Conservation (phyloP, 2,329 filamentous ascomycete species). For the Incumbomyces delicatus region DNA sequence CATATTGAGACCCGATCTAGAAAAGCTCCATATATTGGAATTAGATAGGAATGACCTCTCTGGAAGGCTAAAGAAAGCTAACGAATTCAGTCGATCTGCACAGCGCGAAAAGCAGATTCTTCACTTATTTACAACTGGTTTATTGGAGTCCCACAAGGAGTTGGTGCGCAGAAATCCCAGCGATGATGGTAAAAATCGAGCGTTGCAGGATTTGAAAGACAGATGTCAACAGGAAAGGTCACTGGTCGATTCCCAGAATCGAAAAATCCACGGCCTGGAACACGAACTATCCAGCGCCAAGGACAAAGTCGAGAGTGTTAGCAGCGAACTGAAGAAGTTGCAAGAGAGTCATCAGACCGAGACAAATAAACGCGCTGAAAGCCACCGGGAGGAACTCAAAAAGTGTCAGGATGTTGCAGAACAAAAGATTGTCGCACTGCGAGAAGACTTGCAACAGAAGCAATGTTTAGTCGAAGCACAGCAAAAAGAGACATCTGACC, state of each 20-base stretch:
- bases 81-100: neutral
- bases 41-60: neutral
- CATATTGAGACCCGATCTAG: neutral
- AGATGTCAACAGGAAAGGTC: neutral
- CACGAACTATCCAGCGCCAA: neutral
- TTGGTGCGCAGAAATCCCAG: neutral
- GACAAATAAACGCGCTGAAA: neutral
- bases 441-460: neutral
- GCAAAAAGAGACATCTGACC: neutral
- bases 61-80: neutral
- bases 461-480: neutral
- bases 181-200: neutral
- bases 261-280: neutral
- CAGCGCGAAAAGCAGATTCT: neutral
- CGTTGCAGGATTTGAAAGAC: neutral
- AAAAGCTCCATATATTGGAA: neutral
- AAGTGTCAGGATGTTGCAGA: neutral
- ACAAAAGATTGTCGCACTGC: no score
- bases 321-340: neutral
- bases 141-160: conserved; percentile 1
- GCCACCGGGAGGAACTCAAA: neutral
- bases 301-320: neutral
- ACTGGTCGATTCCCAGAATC: neutral
- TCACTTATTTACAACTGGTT: neutral
- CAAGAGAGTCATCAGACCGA: neutral